These are phyloP conservation scores for Boletales sp. DNA, from an alignment of 768 basidiomycete species.

Conservation along the genomic window DNA sequence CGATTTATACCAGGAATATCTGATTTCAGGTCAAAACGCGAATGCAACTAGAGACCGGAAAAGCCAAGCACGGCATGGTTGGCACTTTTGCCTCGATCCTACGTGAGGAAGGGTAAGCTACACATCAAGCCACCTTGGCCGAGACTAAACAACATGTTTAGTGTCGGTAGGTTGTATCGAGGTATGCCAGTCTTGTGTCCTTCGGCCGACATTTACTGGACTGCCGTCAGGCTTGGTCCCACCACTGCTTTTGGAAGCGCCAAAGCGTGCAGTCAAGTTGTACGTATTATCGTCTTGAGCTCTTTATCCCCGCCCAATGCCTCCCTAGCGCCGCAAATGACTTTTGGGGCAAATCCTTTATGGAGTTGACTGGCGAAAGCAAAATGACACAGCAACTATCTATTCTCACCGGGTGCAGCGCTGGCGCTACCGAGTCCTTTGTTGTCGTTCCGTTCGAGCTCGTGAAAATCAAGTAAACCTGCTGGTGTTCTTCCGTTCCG, in stretches of 20 bases:
- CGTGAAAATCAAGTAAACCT: constrained; percentile 74
- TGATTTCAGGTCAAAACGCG: constrained; percentile 86
- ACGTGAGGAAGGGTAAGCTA: constrained; percentile 80
- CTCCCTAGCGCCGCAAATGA: constrained; percentile 74
- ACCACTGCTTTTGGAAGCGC: constrained; percentile 92
- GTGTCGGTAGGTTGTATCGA: constrained; percentile 82
- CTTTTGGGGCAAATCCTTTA: constrained; percentile 89
- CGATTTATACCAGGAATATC: constrained; percentile 3
- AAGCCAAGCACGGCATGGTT: constrained; percentile 69
- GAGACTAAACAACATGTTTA: constrained; percentile 27
- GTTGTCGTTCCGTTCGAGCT: constrained; percentile 97
- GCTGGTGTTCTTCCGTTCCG: constrained; percentile 17
- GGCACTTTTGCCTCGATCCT: constrained; percentile 83
- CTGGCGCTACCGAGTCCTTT: constrained; percentile 94
- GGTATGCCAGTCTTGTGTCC: constrained; percentile 39
- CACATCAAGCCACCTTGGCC: background rate
- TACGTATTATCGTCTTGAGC: constrained; percentile 31
- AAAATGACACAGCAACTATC: constrained; percentile 92
- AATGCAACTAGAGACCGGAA: constrained; percentile 93
- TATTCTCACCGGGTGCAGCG: constrained; percentile 85
- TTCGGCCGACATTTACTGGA: background rate
- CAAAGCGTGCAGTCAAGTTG: constrained; percentile 98
- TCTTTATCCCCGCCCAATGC: background rate
- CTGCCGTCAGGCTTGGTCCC: constrained; percentile 73
- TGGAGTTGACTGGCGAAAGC: constrained; percentile 55